phyloP scores from a whole-genome alignment of 345 rosid genomes.

The Moricandia arvensis region DNA sequence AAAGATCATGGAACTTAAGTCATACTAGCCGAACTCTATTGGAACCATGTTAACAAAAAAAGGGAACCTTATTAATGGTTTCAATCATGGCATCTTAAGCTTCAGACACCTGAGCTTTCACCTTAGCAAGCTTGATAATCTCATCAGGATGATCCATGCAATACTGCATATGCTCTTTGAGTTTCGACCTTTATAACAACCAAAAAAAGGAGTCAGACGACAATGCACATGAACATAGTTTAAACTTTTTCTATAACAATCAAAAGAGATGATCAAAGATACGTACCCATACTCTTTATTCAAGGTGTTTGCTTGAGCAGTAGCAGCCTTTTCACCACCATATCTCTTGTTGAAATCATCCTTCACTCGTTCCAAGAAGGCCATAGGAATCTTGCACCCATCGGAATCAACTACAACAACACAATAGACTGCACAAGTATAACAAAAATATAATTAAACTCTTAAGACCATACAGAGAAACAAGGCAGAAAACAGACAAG shows the following conservation, averaged over 20 bases:
- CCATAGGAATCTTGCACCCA: neutral
- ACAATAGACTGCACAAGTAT: neutral
- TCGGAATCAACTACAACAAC: neutral
- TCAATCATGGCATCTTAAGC: neutral
- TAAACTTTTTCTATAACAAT: neutral
- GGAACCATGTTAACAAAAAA: neutral
- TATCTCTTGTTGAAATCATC: neutral
- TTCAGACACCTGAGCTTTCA: neutral
- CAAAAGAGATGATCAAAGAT: neutral
- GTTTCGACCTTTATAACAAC: neutral
- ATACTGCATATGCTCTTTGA: neutral
- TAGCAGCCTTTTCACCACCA: neutral
- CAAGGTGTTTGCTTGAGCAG: neutral
- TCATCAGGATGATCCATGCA: neutral
- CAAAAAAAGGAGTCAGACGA: neutral
- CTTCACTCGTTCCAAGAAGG: neutral
- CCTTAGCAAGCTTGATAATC: neutral
- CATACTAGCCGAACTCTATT: neutral
- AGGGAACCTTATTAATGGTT: neutral
- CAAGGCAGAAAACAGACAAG: neutral
- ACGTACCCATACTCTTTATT: neutral
- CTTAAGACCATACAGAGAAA: neutral
- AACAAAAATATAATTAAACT: neutral
- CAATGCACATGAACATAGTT: neutral
- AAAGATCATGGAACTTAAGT: neutral